A percentile compares a stretch with the other conserved stretches of the same genome.
Evolutionary conservation across 306 rosid genomes (phyloP).

Genomic region (Aeschynomene evenia): DNA sequence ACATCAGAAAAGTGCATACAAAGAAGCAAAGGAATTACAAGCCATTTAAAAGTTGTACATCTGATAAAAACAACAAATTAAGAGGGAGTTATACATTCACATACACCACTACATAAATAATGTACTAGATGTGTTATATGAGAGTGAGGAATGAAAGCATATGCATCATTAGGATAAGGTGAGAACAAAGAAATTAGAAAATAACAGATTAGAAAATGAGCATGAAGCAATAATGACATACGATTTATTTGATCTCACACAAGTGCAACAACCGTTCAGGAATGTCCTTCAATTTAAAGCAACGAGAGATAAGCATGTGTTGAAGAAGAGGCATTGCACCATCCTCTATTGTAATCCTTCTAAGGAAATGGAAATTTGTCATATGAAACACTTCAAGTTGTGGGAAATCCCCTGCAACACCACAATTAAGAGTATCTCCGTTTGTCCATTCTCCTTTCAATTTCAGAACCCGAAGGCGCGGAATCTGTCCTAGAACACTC

Average conservation of each 20-base stretch:
- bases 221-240: too few species aligned
- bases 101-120: too few species aligned
- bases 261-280: conserved; percentile 1
- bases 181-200: too few species aligned
- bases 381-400: conserved; percentile 8
- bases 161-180: too few species aligned
- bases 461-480: conserved; percentile 26
- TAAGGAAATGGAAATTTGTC: not conserved
- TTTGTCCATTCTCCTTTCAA: not conserved
- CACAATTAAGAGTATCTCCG: not conserved
- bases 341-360: not conserved
- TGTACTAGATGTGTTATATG: too few species aligned
- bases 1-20: not conserved
- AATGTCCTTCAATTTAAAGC: not conserved
- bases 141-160: too few species aligned
- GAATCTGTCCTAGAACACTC: not conserved
- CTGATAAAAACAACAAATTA: too few species aligned
- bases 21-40: not conserved
- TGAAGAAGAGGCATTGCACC: conserved; percentile 6
- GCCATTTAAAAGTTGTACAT: not conserved
- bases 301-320: not conserved
- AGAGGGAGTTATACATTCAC: too few species aligned
- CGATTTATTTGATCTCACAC: too few species aligned
- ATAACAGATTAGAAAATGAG: too few species aligned
- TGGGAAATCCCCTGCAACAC: not conserved